A percentile compares a stretch with the other conserved stretches of the same genome.
These are phyloP conservation scores for Xylariaceae sp. DNA, from an alignment of 2,329 filamentous ascomycete species.

Conservation along the genomic window DNA sequence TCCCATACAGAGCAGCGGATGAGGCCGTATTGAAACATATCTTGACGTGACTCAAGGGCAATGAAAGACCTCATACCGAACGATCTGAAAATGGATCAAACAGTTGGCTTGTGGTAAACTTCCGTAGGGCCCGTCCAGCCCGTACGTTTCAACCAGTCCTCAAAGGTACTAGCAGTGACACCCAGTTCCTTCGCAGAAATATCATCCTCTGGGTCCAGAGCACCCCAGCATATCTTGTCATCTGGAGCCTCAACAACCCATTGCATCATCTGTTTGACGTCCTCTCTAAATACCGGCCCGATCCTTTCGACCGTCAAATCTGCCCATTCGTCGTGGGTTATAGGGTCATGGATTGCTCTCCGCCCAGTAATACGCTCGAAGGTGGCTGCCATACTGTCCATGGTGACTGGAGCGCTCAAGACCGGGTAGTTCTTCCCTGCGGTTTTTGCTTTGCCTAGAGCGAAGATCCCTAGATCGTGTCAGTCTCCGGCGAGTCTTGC, in stretches of 20 bases:
- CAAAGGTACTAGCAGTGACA: slow-evolving; percentile 9
- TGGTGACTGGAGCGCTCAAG: slow-evolving; percentile 6
- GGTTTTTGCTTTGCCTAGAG: slow-evolving; percentile 6
- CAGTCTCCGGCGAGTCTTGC: background rate
- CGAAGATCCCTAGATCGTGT: slow-evolving; percentile 8
- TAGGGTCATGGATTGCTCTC: slow-evolving; percentile 6
- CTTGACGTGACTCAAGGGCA: too few species aligned
- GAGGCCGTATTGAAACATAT: too few species aligned
- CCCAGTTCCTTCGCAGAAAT: slow-evolving; percentile 12
- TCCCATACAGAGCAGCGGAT: too few species aligned
- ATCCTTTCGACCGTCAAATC: slow-evolving; percentile 6
- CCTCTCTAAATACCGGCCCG: slow-evolving; percentile 11
- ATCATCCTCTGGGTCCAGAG: slow-evolving; percentile 11
- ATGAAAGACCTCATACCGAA: too few species aligned
- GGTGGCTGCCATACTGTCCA: slow-evolving; percentile 9
- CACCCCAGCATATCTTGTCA: slow-evolving; percentile 10
- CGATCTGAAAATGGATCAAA: too few species aligned
- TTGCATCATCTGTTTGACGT: slow-evolving; percentile 12
- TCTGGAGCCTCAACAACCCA: slow-evolving; percentile 6
- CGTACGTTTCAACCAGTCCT: slow-evolving; percentile 12
- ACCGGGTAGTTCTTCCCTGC: slow-evolving; percentile 9
- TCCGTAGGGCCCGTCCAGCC: slow-evolving; percentile 9
- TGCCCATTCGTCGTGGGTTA: slow-evolving; percentile 9
- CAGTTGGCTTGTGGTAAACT: slow-evolving; percentile 1
- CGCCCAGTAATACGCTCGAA: slow-evolving; percentile 10